Conservation (phyloP, 2,329 filamentous ascomycete species). For the Paecilomyces dactylethromorphus region DNA sequence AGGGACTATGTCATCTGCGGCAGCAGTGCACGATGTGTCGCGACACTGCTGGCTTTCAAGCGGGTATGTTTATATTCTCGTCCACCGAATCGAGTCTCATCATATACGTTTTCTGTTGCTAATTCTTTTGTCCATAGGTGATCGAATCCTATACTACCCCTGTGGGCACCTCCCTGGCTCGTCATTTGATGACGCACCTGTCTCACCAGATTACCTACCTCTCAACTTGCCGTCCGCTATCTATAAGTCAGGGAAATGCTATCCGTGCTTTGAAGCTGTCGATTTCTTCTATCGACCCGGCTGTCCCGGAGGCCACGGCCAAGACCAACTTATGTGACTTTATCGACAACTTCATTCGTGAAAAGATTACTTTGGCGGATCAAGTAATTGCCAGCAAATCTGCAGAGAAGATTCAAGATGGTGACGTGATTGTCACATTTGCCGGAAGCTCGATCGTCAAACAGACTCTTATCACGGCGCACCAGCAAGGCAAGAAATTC, state of each 20-base stretch:
- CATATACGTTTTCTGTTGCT: neutral
- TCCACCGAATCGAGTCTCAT: neutral
- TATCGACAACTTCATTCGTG: conserved; percentile 85
- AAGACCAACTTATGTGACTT: conserved; percentile 70
- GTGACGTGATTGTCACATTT: conserved; percentile 80
- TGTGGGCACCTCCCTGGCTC: conserved; percentile 71
- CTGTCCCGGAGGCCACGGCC: conserved; percentile 71
- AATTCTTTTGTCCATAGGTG: conserved; percentile 51
- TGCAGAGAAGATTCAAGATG: conserved; percentile 66
- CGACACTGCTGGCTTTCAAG: conserved; percentile 84
- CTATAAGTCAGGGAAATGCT: conserved; percentile 93
- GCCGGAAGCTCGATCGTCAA: conserved; percentile 82
- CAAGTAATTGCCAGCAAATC: conserved; percentile 76
- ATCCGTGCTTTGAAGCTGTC: conserved; percentile 91
- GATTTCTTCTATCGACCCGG: conserved; percentile 84
- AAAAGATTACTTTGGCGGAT: conserved; percentile 82
- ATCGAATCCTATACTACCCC: conserved; percentile 92
- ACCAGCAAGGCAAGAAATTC: conserved; percentile 65
- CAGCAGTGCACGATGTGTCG: conserved; percentile 79
- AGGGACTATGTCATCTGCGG: conserved; percentile 82
- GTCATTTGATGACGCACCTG: conserved; percentile 87
- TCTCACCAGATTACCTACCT: conserved; percentile 95
- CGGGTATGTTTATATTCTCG: conserved; percentile 48
- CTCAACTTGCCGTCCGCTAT: conserved; percentile 88
- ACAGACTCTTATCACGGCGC: conserved; percentile 68